Evolutionary conservation across 1,284 basidiomycete genomes (phyloP).

Genomic region (Naganishia sp.): DNA sequence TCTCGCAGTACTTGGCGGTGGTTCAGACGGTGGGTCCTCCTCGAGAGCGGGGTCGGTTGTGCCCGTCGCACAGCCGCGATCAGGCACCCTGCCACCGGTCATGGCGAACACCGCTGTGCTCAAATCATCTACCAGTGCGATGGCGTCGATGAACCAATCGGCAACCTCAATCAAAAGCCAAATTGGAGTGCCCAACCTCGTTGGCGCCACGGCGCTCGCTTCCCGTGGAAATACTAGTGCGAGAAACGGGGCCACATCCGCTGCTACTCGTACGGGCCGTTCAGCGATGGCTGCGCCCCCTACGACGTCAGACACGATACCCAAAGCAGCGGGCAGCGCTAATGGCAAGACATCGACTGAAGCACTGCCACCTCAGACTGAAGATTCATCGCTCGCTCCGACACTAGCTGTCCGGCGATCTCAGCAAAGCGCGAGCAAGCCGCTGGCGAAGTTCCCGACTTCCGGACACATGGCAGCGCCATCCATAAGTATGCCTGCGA

Average conservation of each 20-base stretch:
- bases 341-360: neutral
- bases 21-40: neutral
- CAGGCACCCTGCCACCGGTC: neutral
- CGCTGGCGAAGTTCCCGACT: neutral
- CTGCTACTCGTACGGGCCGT: neutral
- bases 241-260: neutral
- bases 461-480: conserved; percentile 3
- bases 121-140: neutral
- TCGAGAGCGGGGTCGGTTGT: neutral
- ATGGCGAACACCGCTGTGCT: neutral
- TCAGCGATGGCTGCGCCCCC: neutral
- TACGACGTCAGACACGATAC: neutral
- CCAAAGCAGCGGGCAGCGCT: neutral
- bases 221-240: neutral
- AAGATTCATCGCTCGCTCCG: neutral
- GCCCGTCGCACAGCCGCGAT: neutral
- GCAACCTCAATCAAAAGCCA: conserved; percentile 5
- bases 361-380: neutral
- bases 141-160: conserved; percentile 5
- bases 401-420: conserved; percentile 14
- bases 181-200: neutral
- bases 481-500: conserved; percentile 9
- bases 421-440: conserved; percentile 2
- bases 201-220: neutral
- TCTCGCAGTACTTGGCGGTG: neutral